Percentiles rank a stretch among this genome's conserved stretches.
Evolutionary conservation across 768 basidiomycete species (phyloP).

Genomic region (Tulasnella sp.): DNA sequence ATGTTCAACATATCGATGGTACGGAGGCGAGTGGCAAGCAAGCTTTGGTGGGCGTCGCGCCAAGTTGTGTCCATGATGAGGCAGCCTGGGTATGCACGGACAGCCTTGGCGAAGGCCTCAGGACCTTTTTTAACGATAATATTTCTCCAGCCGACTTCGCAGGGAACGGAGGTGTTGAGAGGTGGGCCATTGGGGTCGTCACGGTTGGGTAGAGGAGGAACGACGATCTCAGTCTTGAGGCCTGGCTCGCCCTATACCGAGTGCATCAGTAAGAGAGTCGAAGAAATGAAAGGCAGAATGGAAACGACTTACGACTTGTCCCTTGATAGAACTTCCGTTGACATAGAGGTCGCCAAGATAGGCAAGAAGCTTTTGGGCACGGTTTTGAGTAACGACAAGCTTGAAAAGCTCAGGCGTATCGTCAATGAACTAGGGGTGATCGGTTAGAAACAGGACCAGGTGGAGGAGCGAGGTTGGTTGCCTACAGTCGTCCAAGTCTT

Average conservation of each 20-base stretch:
- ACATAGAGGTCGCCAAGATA: conserved; percentile 97
- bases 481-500: conserved; percentile 94
- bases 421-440: conserved; percentile 72
- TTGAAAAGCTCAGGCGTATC: conserved; percentile 99
- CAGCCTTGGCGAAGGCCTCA: conserved; percentile 95
- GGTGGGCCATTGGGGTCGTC: conserved; percentile 62
- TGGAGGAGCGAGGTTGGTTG: conserved; percentile 13
- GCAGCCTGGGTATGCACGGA: conserved; percentile 87
- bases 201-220: conserved; percentile 68
- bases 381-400: conserved; percentile 92
- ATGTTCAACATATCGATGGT: conserved; percentile 98
- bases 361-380: conserved; percentile 91
- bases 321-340: conserved; percentile 96
- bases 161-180: conserved; percentile 71
- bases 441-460: background rate
- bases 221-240: conserved; percentile 72
- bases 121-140: conserved; percentile 97
- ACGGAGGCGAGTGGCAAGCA: conserved; percentile 89
- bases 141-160: conserved; percentile 89
- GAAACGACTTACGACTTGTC: conserved; percentile 48
- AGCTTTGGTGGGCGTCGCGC: conserved; percentile 98
- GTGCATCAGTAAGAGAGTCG: background rate
- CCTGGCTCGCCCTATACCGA: conserved; percentile 71
- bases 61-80: conserved; percentile 99
- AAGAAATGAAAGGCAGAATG: background rate